These are phyloP conservation scores for Lichtheimia corymbifera DNA, from an alignment of 371 early-diverging fungal species.

Conservation along the genomic window DNA sequence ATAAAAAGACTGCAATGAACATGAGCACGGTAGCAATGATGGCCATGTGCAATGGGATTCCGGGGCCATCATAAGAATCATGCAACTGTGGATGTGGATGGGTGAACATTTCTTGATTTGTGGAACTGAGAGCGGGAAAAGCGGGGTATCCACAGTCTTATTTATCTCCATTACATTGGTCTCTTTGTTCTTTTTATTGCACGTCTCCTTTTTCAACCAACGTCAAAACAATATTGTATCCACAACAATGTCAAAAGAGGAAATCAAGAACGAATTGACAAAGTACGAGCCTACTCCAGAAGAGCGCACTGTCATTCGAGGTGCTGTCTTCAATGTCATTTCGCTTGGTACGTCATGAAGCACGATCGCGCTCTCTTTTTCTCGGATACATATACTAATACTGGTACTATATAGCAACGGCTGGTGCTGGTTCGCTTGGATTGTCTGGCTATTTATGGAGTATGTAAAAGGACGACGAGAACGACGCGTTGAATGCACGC, in stretches of 20 bases:
- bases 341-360: conserved; percentile 25
- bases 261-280: conserved; percentile 29
- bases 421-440: conserved; percentile 46
- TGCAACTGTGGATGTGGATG: background rate
- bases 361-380: background rate
- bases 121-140: background rate
- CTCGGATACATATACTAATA: background rate
- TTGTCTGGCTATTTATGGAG: conserved; percentile 37
- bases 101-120: background rate
- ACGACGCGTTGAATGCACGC: background rate
- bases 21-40: conserved; percentile 14
- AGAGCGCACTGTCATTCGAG: conserved; percentile 31
- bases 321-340: conserved; percentile 41
- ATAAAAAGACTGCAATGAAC: conserved; percentile 17
- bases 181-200: background rate
- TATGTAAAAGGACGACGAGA: conserved; percentile 11
- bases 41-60: conserved; percentile 13
- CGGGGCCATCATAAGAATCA: conserved; percentile 13
- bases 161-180: background rate
- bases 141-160: background rate
- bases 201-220: background rate
- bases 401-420: conserved; percentile 21
- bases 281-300: conserved; percentile 30
- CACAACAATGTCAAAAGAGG: conserved; percentile 25
- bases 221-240: background rate